These are phyloP conservation scores for Colletotrichum sp. DNA, from an alignment of 2,329 filamentous ascomycete species.

Conservation along the genomic window DNA sequence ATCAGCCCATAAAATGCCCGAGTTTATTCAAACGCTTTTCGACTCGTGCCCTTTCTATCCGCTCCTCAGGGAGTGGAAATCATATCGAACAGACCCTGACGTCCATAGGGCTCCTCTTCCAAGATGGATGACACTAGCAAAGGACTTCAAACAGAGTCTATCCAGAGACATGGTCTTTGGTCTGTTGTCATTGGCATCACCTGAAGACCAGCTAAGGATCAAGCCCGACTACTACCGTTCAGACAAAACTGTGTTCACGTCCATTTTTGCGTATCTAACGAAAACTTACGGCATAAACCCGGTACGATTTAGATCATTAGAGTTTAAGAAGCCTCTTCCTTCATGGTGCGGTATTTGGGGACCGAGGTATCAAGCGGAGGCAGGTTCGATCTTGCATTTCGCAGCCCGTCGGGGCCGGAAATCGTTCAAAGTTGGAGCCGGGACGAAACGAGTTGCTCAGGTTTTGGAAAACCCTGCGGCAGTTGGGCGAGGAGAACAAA, in stretches of 20 bases:
- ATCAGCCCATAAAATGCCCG: background rate
- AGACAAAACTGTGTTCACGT: background rate
- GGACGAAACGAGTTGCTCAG: background rate
- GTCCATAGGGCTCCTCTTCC: background rate
- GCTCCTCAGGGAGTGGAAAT: background rate
- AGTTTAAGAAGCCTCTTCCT: background rate
- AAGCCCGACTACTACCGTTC: background rate
- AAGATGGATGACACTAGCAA: background rate
- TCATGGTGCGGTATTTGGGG: background rate
- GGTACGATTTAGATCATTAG: background rate
- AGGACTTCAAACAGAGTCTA: background rate
- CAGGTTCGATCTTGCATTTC: background rate
- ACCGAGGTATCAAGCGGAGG: background rate
- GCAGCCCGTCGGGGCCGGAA: background rate
- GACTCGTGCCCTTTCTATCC: background rate
- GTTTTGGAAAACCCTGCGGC: accelerated
- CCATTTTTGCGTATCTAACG: background rate
- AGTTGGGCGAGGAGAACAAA: background rate
- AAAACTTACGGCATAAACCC: background rate
- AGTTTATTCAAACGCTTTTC: background rate
- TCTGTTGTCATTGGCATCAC: background rate
- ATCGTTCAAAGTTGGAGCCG: background rate
- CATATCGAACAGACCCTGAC: background rate
- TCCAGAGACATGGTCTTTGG: background rate
- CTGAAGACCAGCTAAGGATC: background rate